Evolutionary conservation across 2,329 filamentous ascomycete species (phyloP), one percentile per base, ranked within the genome.

Genomic region (Phialemonium atrogriseum): DNA sequence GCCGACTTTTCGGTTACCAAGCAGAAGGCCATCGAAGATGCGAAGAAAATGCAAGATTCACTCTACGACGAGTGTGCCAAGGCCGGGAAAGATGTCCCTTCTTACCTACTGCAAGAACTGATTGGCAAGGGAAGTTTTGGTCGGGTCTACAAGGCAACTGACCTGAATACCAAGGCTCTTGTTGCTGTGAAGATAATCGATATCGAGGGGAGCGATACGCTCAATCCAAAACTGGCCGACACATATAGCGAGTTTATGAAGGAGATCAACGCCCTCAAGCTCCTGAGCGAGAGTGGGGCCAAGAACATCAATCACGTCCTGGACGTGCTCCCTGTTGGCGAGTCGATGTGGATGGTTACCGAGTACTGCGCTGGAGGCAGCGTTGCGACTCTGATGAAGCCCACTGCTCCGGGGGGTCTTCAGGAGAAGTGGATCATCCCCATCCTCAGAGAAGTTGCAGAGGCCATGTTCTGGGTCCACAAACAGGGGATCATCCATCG

Each of bases 331-430:
- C 77, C 82, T 7, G 76, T 89, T 22, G 81, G 82, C 24, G 78
- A 82, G 44, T 75, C 84, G 38, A 79, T 93, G 61, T 93, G 85
- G 85, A 84, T 91, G 63, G 76, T 91, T 34, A 88, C 82, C 37
- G 84, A 91, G 58, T 87, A 88, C 54, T 88, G 84, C 46, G 83
- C 81, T 5, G 85, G 85, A 39, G 85, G 85, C 29, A 91, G 84
- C 52, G 80, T 93, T 52, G 80, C 73, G 42, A 88, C 70, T 39
- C 70, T 73, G 36, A 79, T 80, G 76, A 74, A 71, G 50, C 76
- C 79, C n/a, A 80, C 73, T 2, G 46, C 46, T 3, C 46, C 46
- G 5, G 72, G 71, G 2, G 77, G 77, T 3, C 56, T 83, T n/a
- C 70, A 75, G 45, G 78, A 83, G 59, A 80, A 76, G 51, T 81